A percentile compares a stretch with the other conserved stretches of the same genome.
phyloP scores from a whole-genome alignment of 164 flowering plant genomes.

The Taxillus chinensis region DNA sequence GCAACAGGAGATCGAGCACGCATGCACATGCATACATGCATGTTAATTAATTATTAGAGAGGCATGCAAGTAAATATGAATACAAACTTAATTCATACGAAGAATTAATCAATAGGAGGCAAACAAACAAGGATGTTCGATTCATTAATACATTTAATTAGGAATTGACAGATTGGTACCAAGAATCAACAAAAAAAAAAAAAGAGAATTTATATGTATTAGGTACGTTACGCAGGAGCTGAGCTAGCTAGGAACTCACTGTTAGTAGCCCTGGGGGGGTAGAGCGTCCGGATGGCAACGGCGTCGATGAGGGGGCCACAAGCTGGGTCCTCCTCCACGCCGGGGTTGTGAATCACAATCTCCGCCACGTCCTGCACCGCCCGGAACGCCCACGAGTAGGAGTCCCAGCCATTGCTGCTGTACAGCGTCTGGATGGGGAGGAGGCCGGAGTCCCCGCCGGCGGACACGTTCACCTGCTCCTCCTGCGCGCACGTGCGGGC shows the following conservation, averaged over 20 bases:
- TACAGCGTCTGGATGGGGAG: constrained; percentile 75
- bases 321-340: constrained; percentile 88
- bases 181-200: no score
- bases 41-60: no score
- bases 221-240: no score
- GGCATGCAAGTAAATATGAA: no score
- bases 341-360: constrained; percentile 70
- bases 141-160: no score
- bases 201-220: no score
- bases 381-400: constrained; percentile 59
- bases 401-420: constrained; percentile 78
- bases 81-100: no score
- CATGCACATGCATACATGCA: no score
- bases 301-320: constrained; percentile 94
- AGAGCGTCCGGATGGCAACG: constrained; percentile 47
- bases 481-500: constrained; percentile 85
- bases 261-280: constrained; percentile 56
- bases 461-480: constrained; percentile 57
- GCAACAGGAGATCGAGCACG: neutral
- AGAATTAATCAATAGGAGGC: no score
- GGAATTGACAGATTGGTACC: no score
- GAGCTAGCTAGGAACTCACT: constrained; percentile 62
- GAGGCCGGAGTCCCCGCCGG: constrained; percentile 52
- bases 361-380: constrained; percentile 25
- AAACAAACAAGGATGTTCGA: no score